Conservation (phyloP, 1,284 basidiomycete genomes). For the Sporisorium iseilematis-ciliati region DNA sequence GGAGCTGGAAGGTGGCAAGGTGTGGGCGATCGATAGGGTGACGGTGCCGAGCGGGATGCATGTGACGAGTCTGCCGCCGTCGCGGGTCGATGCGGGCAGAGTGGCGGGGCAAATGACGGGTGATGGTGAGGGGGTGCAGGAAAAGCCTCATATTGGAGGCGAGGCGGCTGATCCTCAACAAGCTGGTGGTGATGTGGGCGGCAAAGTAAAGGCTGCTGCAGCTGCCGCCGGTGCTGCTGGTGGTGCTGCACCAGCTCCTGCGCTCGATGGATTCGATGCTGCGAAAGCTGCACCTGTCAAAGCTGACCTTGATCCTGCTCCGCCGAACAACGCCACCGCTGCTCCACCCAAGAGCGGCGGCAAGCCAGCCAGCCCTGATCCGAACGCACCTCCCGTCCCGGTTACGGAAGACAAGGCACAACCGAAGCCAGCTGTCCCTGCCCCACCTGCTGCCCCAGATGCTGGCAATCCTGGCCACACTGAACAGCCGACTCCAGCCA, state of each 20-base stretch:
- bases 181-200: background rate
- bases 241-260: background rate
- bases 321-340: background rate
- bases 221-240: background rate
- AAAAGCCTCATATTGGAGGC: no score
- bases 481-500: no score
- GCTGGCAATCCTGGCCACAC: no score
- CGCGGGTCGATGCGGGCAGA: background rate
- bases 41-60: conserved; percentile 36
- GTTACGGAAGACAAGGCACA: background rate
- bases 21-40: conserved; percentile 43
- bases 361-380: background rate
- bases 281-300: background rate
- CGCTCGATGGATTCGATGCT: background rate
- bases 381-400: background rate
- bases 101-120: no score
- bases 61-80: conserved; percentile 1
- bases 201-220: background rate
- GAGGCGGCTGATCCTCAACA: background rate
- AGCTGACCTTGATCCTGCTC: background rate
- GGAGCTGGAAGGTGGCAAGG: conserved; percentile 17
- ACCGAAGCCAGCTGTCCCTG: background rate
- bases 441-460: background rate
- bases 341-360: background rate
- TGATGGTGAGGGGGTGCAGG: no score